A percentile compares a stretch with the other conserved stretches of the same genome.
Conservation (phyloP, 306 rosid species). For the Begonia masoniana region DNA sequence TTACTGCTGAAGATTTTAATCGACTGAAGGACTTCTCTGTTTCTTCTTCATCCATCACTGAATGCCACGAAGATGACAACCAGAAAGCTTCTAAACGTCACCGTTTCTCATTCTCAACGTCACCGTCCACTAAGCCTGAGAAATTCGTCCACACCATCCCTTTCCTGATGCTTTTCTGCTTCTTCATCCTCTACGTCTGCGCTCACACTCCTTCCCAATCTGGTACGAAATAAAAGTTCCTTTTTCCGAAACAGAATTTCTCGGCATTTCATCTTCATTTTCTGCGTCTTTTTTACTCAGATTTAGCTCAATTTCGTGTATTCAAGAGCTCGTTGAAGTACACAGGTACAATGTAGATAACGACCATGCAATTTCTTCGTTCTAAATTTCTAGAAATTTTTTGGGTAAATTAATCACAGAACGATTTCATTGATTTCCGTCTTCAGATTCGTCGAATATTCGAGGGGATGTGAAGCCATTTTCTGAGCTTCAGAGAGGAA, state of each 20-base stretch:
- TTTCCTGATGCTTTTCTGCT: slow-evolving; percentile 66
- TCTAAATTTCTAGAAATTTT: too few species aligned
- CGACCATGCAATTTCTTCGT: not conserved
- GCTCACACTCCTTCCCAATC: slow-evolving; percentile 88
- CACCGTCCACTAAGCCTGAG: slow-evolving; percentile 38
- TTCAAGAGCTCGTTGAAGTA: slow-evolving; percentile 23
- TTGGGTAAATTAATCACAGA: too few species aligned
- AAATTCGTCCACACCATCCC: slow-evolving; percentile 79
- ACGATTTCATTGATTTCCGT: too few species aligned
- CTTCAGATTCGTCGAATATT: slow-evolving; percentile 16
- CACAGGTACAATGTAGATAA: slow-evolving; percentile 29
- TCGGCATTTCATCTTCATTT: not conserved
- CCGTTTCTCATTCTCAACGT: slow-evolving; percentile 44
- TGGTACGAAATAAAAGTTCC: slow-evolving; percentile 21
- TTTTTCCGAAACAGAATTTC: not conserved
- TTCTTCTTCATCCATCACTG: slow-evolving; percentile 5
- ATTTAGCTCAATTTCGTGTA: slow-evolving; percentile 54
- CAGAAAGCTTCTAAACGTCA: slow-evolving; percentile 37
- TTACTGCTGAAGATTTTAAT: slow-evolving; percentile 15
- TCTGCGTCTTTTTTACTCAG: slow-evolving; percentile 17
- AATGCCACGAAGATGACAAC: slow-evolving; percentile 11
- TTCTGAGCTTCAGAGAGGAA: slow-evolving; percentile 27
- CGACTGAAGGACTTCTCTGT: slow-evolving; percentile 20
- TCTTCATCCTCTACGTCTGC: slow-evolving; percentile 75
- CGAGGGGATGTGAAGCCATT: slow-evolving; percentile 20